Conservation (phyloP, 2,329 filamentous ascomycete species). For the Venturia aucupariae region DNA sequence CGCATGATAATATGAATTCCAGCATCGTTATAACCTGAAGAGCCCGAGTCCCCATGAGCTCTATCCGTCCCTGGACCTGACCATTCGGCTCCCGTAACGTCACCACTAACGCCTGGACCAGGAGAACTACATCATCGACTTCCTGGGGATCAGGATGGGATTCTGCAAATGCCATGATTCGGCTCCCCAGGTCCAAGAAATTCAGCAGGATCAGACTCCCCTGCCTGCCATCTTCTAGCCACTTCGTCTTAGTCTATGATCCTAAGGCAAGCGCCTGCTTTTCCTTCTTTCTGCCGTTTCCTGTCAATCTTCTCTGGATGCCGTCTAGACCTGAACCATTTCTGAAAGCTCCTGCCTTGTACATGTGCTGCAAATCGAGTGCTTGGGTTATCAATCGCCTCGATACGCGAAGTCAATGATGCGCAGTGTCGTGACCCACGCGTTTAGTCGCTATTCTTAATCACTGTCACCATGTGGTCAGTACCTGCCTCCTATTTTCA, state of each 20-base stretch:
- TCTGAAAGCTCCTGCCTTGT: not conserved
- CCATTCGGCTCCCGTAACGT: not conserved
- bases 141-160: not conserved
- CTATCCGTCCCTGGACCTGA: not conserved
- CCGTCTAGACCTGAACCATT: not conserved
- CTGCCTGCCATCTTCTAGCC: not conserved
- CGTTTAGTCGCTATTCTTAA: not conserved
- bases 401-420: slow-evolving; percentile 5
- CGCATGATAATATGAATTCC: not conserved
- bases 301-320: not conserved
- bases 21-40: no score
- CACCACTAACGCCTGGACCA: slow-evolving; percentile 1
- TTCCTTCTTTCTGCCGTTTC: not conserved
- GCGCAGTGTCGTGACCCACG: not conserved
- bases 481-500: not conserved
- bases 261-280: not conserved
- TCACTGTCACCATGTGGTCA: not conserved
- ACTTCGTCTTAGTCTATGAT: not conserved
- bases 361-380: not conserved
- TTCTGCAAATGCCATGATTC: not conserved
- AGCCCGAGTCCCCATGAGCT: no score
- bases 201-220: not conserved
- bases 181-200: not conserved
- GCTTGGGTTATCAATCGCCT: not conserved
- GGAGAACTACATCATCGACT: slow-evolving; percentile 3